Percentiles rank a stretch among this genome's conserved stretches.
These are phyloP conservation scores for Stagonosporopsis rhizophila DNA, from an alignment of 2,329 filamentous ascomycete genomes.

Conservation along the genomic window DNA sequence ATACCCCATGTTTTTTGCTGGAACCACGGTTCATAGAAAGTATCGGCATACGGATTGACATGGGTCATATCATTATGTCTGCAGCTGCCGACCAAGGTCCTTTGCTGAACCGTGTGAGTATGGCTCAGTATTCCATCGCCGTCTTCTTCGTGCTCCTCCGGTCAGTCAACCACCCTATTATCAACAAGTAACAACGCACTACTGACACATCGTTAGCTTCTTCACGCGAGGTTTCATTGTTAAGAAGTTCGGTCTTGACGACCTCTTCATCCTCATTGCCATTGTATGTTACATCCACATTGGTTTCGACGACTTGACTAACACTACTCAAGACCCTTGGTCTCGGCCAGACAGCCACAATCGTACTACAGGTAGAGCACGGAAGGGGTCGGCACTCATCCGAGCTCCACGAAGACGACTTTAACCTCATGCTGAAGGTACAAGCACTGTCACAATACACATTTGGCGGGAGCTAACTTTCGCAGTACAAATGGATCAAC, in stretches of 20 bases:
- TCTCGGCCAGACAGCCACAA: constrained; percentile 34
- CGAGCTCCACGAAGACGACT: constrained; percentile 26
- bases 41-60: constrained; percentile 19
- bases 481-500: constrained; percentile 38
- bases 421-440: constrained; percentile 36
- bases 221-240: constrained; percentile 36
- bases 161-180: constrained; percentile 14
- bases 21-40: constrained; percentile 9
- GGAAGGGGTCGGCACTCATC: constrained; percentile 31
- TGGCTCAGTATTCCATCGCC: constrained; percentile 31
- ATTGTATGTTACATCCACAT: constrained; percentile 19
- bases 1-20: constrained; percentile 22
- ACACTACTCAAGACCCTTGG: constrained; percentile 24
- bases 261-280: constrained; percentile 36
- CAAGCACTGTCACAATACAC: neutral
- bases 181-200: neutral
- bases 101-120: constrained; percentile 31
- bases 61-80: constrained; percentile 32
- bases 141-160: constrained; percentile 34
- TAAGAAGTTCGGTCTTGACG: constrained; percentile 36
- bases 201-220: constrained; percentile 22
- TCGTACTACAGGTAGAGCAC: constrained; percentile 36
- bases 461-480: constrained; percentile 6
- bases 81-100: constrained; percentile 29
- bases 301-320: neutral